A percentile compares a stretch with the other conserved stretches of the same genome.
Conservation (phyloP, 345 rosid species). For the Syzygium grande region DNA sequence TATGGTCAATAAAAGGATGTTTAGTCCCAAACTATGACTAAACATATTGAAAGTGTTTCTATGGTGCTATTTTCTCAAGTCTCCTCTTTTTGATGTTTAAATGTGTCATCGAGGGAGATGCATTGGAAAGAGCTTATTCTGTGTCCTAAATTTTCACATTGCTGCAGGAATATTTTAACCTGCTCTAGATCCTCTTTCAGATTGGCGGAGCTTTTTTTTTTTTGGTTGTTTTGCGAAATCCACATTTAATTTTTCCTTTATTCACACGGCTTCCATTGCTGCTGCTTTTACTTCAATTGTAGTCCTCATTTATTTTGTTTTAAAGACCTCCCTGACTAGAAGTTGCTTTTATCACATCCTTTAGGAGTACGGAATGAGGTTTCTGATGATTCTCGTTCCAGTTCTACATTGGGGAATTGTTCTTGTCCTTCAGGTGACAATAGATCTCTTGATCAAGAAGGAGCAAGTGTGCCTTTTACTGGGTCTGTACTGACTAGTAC, state of each 20-base stretch:
- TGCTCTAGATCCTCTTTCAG: background rate
- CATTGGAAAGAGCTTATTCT: background rate
- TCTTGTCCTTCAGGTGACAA: conserved; percentile 37
- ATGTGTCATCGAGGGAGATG: background rate
- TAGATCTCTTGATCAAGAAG: conserved; percentile 60
- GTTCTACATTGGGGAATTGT: conserved; percentile 34
- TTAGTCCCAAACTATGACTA: background rate
- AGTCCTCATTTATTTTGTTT: background rate
- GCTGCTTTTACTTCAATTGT: background rate
- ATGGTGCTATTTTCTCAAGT: background rate
- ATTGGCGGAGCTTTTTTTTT: background rate
- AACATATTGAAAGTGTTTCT: background rate
- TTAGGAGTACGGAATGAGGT: conserved; percentile 66
- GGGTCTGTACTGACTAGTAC: conserved; percentile 35
- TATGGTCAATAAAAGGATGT: background rate
- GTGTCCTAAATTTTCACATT: background rate
- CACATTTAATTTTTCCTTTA: background rate
- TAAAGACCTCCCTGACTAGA: background rate
- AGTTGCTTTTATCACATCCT: background rate
- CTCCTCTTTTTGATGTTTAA: background rate
- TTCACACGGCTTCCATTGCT: background rate
- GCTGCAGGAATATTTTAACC: background rate
- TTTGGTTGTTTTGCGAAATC: background rate
- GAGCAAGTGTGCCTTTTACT: conserved; percentile 31
- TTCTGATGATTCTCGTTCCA: conserved; percentile 66